Percentiles rank a stretch among this genome's conserved stretches.
Conservation (phyloP, 2,329 filamentous ascomycete species). For the Zalaria obscura region DNA sequence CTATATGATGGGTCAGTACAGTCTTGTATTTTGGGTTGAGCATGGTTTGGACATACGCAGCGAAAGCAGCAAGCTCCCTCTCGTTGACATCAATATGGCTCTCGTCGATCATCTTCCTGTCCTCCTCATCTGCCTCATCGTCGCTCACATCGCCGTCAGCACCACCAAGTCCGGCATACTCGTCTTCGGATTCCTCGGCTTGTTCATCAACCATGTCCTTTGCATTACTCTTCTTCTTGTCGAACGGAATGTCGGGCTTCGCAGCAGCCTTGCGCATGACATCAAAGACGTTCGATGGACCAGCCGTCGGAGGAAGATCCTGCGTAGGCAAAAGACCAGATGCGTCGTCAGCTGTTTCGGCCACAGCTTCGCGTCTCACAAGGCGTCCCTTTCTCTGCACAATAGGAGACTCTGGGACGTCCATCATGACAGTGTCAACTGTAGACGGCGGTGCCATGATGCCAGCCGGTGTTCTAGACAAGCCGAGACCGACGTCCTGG, state of each 20-base stretch:
- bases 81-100: constrained; percentile 65
- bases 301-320: constrained; percentile 18
- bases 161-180: constrained; percentile 89
- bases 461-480: constrained; percentile 14
- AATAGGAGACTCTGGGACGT: constrained; percentile 50
- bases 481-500: constrained; percentile 64
- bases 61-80: constrained; percentile 68
- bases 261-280: constrained; percentile 53
- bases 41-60: constrained; percentile 53
- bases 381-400: constrained; percentile 39
- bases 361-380: constrained; percentile 23
- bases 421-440: constrained; percentile 50
- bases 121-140: constrained; percentile 65
- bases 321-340: constrained; percentile 2
- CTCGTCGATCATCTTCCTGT: constrained; percentile 81
- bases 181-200: constrained; percentile 93
- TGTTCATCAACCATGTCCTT: constrained; percentile 83
- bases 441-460: constrained; percentile 52
- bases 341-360: constrained; percentile 28
- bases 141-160: constrained; percentile 84
- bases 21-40: constrained; percentile 2
- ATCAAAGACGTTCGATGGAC: constrained; percentile 45
- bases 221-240: constrained; percentile 78
- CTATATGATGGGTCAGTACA: constrained; percentile 31
- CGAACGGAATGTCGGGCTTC: constrained; percentile 48